A percentile compares a stretch with the other conserved stretches of the same genome.
phyloP scores from a whole-genome alignment of 108 stramenopile genomes.

The Epithemia pelagica region DNA sequence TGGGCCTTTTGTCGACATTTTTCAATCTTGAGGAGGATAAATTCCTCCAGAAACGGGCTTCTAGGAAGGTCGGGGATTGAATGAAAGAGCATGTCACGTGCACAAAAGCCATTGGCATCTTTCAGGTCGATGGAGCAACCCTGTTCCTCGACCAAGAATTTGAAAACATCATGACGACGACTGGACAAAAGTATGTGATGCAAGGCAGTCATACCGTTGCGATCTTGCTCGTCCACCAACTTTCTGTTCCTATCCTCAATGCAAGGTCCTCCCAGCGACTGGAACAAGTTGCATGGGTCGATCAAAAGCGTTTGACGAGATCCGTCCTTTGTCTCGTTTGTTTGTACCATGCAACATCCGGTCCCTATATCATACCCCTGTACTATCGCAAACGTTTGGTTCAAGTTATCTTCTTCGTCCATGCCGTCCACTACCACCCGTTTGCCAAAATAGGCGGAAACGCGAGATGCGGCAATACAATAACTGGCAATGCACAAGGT shows the following conservation, averaged over 20 bases:
- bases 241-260: background rate
- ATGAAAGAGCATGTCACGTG: constrained; percentile 11
- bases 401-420: constrained; percentile 14
- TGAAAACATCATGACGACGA: constrained; percentile 24
- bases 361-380: constrained; percentile 24
- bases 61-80: background rate
- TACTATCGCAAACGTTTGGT: constrained; percentile 22
- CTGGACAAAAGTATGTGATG: constrained; percentile 24
- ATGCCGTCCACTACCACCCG: constrained; percentile 17
- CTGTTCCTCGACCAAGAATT: constrained; percentile 22
- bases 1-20: constrained; percentile 1
- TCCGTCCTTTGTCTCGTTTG: background rate
- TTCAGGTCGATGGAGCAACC: constrained; percentile 12
- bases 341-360: constrained; percentile 14
- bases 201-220: constrained; percentile 19
- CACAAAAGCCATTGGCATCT: constrained; percentile 9
- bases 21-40: constrained; percentile 3
- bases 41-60: background rate
- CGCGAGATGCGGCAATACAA: constrained; percentile 20
- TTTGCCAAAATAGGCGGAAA: constrained; percentile 16
- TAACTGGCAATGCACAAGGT: constrained; percentile 23
- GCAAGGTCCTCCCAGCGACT: background rate
- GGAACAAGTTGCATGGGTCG: constrained; percentile 28
- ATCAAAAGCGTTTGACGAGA: constrained; percentile 12
- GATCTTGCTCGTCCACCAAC: constrained; percentile 23